Base-by-base conservation (phyloP, 139 green algal genomes). In the Eudorina sp. region DNA sequence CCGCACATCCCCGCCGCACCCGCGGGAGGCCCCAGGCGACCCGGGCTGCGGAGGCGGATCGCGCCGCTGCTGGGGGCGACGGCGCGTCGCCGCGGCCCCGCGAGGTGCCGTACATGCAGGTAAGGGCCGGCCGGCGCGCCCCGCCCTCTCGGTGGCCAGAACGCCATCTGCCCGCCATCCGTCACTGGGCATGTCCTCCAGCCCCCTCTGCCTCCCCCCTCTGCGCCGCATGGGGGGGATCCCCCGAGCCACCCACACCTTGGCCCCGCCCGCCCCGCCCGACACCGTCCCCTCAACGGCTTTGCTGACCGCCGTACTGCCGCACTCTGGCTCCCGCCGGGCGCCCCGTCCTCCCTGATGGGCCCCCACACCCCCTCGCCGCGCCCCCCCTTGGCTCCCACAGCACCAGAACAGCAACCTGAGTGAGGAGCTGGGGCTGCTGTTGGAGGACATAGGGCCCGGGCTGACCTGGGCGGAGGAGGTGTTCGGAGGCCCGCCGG, bases 331-430 rank as follows among this genome's bases (percentile, higher is more conserved):
- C n/a, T n/a, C 51, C 51, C 51, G 51, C 16, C 13, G 51, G 13
- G 51, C 51, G 13, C 21, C 64, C 23, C 13, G 31, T 77, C 36
- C 25, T 19, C 6, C n/a, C n/a, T n/a, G n/a, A n/a, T n/a, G n/a
- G n/a, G n/a, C n/a, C n/a, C n/a, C 82, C n/a, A 27, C 25, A 25
- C 25, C 8, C 68, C 27, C 34, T 19, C 53, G 25, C 21, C 70
- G 0, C n/a, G 34, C 62, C 29, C 29, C 4, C 23, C 36, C 6
- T 23, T 36, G 46, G n/a, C 34, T 2, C 41, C 13, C 51, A 14
- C 92, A 97, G 91, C 93, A 94, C 51, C 95, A 97, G 88, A 97
- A 97, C 92, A 95, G 89, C 92, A 96, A 92, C 88, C 89, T 97
- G 43, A 92, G 83, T 0, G 81, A 91, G 58, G 94, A 82, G 83